Percentiles rank a stretch among this genome's conserved stretches.
phyloP scores from a whole-genome alignment of 2,329 filamentous ascomycete species.

The Arthrocladium fulminans region DNA sequence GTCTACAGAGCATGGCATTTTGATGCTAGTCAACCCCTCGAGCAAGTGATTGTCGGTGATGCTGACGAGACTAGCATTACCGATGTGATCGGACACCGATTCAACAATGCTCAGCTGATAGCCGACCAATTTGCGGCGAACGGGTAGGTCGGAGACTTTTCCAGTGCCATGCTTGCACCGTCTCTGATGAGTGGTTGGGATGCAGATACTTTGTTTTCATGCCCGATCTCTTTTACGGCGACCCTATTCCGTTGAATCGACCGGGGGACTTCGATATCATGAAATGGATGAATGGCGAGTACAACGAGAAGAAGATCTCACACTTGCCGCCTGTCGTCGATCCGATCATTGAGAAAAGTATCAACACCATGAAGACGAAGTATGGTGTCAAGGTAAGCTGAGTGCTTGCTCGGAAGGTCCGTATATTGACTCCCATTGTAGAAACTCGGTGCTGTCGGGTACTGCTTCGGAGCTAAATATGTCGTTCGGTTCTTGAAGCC shows the following conservation, averaged over 20 bases:
- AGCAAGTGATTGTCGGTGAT: background rate
- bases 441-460: conserved; percentile 26
- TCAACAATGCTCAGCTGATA: conserved; percentile 53
- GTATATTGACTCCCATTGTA: background rate
- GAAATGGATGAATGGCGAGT: conserved; percentile 39
- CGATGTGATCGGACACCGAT: conserved; percentile 51
- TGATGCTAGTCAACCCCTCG: conserved; percentile 32
- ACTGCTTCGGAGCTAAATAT: conserved; percentile 43
- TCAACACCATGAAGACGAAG: conserved; percentile 31
- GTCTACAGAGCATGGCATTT: conserved; percentile 45
- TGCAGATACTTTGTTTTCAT: conserved; percentile 53
- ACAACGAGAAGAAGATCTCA: conserved; percentile 20
- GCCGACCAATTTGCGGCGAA: conserved; percentile 68
- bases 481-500: conserved; percentile 58
- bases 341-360: conserved; percentile 42
- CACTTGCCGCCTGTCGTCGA: conserved; percentile 41
- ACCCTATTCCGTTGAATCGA: conserved; percentile 49
- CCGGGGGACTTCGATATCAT: conserved; percentile 42
- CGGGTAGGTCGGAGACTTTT: conserved; percentile 33
- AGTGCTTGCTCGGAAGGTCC: background rate
- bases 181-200: background rate
- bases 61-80: conserved; percentile 29
- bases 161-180: background rate
- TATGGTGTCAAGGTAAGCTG: conserved; percentile 23
- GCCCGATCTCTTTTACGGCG: conserved; percentile 64